Percentiles rank a stretch among this genome's conserved stretches.
Evolutionary conservation across 1,139 yeast genomes (phyloP).

Genomic region (Groenewaldozyma sp.): DNA sequence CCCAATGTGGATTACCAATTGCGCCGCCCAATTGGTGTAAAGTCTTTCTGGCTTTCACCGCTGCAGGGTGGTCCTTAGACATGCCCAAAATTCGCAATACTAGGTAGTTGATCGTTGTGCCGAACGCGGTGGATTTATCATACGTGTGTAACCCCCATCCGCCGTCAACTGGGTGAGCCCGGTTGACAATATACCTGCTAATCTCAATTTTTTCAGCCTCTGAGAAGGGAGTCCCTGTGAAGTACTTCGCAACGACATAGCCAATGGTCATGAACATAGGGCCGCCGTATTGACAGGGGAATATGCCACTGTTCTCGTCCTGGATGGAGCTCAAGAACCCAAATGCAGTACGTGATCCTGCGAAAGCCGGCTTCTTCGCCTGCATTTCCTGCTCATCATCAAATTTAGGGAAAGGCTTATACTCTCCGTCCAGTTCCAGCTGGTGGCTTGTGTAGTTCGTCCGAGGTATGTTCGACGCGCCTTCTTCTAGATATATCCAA

Average conservation of each 20-base stretch:
- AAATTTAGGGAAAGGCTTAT: slow-evolving; percentile 9
- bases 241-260: slow-evolving; percentile 65
- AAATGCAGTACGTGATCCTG: slow-evolving; percentile 70
- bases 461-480: slow-evolving; percentile 25
- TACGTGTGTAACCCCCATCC: slow-evolving; percentile 96
- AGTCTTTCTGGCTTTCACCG: slow-evolving; percentile 68
- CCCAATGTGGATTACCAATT: slow-evolving; percentile 91
- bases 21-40: slow-evolving; percentile 81
- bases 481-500: slow-evolving; percentile 58
- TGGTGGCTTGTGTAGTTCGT: slow-evolving; percentile 42
- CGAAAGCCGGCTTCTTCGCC: slow-evolving; percentile 37
- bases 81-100: slow-evolving; percentile 70
- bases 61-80: slow-evolving; percentile 62
- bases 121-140: slow-evolving; percentile 92
- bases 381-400: slow-evolving; percentile 9
- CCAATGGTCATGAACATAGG: slow-evolving; percentile 98
- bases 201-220: slow-evolving; percentile 59
- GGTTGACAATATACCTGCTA: slow-evolving; percentile 74
- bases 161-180: slow-evolving; percentile 97
- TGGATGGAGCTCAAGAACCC: slow-evolving; percentile 60
- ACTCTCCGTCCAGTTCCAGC: slow-evolving; percentile 50
- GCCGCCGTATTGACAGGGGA: slow-evolving; percentile 92
- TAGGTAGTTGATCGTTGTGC: slow-evolving; percentile 84
- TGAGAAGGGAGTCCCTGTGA: slow-evolving; percentile 59
- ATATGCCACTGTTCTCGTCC: slow-evolving; percentile 64